Evolutionary conservation across 768 basidiomycete genomes (phyloP).

Genomic region (Mycena galericulata): DNA sequence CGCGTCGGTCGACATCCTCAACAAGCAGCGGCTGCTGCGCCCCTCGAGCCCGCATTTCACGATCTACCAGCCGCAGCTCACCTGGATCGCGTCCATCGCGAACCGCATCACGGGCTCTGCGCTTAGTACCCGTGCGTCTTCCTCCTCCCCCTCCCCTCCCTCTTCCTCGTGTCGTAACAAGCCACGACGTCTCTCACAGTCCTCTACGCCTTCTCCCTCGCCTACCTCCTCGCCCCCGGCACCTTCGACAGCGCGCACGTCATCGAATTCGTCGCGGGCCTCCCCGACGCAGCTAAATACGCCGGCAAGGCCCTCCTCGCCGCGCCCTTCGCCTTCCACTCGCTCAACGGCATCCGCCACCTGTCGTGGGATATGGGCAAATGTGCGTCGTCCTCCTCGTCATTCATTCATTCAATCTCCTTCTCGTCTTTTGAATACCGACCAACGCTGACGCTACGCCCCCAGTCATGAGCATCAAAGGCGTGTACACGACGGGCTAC

Average conservation of each 20-base stretch:
- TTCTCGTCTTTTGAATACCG: too few species aligned
- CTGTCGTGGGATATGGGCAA: constrained; percentile 89
- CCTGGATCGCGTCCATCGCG: constrained; percentile 86
- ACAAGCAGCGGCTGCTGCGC: constrained; percentile 86
- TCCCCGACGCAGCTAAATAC: constrained; percentile 85
- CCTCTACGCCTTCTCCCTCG: constrained; percentile 88
- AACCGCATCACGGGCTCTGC: constrained; percentile 86
- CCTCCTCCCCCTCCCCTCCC: too few species aligned
- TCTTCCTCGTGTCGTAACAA: neutral
- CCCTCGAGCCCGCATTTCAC: constrained; percentile 96
- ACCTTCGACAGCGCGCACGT: constrained; percentile 84
- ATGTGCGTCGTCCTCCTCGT: constrained; percentile 65
- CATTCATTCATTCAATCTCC: too few species aligned
- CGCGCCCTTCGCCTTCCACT: constrained; percentile 90
- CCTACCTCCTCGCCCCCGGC: constrained; percentile 84
- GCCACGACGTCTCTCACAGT: constrained; percentile 48
- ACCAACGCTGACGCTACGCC: constrained; percentile 11
- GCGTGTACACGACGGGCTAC: constrained; percentile 87
- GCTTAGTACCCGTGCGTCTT: constrained; percentile 77
- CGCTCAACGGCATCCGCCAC: constrained; percentile 91
- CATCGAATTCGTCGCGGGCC: constrained; percentile 72
- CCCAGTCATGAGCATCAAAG: constrained; percentile 82
- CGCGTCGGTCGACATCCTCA: constrained; percentile 73
- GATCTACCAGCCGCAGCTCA: constrained; percentile 95
- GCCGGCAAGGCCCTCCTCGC: constrained; percentile 83